phyloP scores from a whole-genome alignment of 2,329 filamentous ascomycete genomes.

The Colletotrichum chlorophyti region DNA sequence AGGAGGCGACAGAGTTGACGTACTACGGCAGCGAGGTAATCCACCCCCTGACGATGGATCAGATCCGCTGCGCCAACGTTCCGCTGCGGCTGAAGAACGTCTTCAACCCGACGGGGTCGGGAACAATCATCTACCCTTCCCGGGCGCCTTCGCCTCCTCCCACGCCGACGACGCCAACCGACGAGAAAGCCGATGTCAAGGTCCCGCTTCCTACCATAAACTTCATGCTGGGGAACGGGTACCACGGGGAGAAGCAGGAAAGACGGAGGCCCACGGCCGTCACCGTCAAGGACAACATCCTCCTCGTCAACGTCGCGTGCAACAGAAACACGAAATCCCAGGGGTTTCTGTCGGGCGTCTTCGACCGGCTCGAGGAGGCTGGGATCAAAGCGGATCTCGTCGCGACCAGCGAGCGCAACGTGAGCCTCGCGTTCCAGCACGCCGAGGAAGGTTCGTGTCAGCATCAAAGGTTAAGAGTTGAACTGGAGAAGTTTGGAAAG shows the following conservation, averaged over 20 bases:
- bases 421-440: conserved; percentile 93
- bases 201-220: conserved; percentile 42
- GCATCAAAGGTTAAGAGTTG: conserved; percentile 71
- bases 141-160: conserved; percentile 59
- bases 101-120: conserved; percentile 79
- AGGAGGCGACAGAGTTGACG: conserved; percentile 94
- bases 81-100: conserved; percentile 91
- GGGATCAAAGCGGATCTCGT: conserved; percentile 93
- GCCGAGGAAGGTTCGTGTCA: conserved; percentile 68
- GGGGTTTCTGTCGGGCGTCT: conserved; percentile 95
- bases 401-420: conserved; percentile 94
- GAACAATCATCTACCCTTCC: conserved; percentile 84
- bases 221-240: conserved; percentile 19
- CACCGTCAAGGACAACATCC: conserved; percentile 95
- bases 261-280: conserved; percentile 81
- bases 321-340: conserved; percentile 97
- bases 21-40: conserved; percentile 96
- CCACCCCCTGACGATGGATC: conserved; percentile 98
- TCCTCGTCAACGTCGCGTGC: conserved; percentile 96
- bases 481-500: conserved; percentile 81
- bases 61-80: conserved; percentile 83
- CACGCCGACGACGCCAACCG: conserved; percentile 58
- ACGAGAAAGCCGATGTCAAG: conserved; percentile 48
- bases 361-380: conserved; percentile 86
- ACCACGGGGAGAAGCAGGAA: conserved; percentile 3